Percentiles rank a stretch among this genome's conserved stretches.
Evolutionary conservation across 2,329 filamentous ascomycete species (phyloP).

Genomic region (Arthrobotrys sphaeroides): DNA sequence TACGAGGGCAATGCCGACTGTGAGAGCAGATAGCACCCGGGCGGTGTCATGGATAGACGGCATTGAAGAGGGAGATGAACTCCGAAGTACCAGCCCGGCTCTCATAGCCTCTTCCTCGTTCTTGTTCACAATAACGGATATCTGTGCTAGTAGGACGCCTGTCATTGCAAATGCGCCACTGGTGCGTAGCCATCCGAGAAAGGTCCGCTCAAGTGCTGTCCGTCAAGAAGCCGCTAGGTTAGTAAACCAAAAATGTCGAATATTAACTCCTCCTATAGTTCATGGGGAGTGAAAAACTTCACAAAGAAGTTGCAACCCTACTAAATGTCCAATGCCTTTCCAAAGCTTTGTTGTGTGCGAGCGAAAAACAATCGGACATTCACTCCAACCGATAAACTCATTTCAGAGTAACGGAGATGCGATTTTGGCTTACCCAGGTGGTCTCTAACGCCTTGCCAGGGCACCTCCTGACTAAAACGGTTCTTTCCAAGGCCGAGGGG

Average conservation of each 20-base stretch:
- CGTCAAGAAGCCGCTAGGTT: neutral
- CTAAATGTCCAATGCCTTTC: no score
- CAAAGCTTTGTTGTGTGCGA: no score
- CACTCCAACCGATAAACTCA: neutral
- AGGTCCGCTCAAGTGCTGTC: conserved; percentile 45
- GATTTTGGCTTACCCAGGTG: conserved; percentile 43
- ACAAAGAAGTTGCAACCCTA: neutral
- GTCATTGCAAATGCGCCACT: conserved; percentile 52
- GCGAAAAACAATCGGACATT: no score
- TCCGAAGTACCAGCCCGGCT: neutral
- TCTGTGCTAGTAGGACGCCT: conserved; percentile 40
- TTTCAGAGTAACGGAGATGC: no score
- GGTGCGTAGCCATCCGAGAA: conserved; percentile 50
- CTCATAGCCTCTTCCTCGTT: conserved; percentile 8
- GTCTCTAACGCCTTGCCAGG: conserved; percentile 44
- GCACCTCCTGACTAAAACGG: conserved; percentile 43
- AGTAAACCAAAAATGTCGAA: neutral
- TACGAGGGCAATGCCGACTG: conserved; percentile 30
- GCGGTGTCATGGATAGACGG: conserved; percentile 17
- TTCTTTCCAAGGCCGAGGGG: neutral
- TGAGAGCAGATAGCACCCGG: conserved; percentile 15
- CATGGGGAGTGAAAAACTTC: neutral
- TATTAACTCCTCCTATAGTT: neutral
- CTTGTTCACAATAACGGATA: conserved; percentile 36
- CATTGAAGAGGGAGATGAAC: neutral